Evolutionary conservation across 768 basidiomycete species (phyloP).

Genomic region (Ramaria sp.): DNA sequence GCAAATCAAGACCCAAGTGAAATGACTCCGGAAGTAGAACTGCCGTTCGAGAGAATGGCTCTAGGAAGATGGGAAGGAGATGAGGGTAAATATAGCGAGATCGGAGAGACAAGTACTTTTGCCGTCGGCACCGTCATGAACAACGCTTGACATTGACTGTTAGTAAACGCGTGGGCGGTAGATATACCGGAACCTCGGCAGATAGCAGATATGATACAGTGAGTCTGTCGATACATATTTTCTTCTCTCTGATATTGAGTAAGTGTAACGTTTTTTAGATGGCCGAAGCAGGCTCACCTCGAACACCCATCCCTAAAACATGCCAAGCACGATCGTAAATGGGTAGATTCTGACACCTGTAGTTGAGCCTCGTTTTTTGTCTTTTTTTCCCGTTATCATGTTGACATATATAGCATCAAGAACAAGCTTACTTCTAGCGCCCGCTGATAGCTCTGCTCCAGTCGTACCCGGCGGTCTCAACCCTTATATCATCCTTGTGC

Average conservation of each 20-base stretch:
- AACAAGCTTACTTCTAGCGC: slow-evolving; percentile 11
- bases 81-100: slow-evolving; percentile 52
- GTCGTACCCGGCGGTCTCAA: slow-evolving; percentile 35
- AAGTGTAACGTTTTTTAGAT: slow-evolving; percentile 29
- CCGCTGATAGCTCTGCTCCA: slow-evolving; percentile 33
- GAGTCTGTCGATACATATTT: background rate
- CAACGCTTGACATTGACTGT: background rate
- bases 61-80: slow-evolving; percentile 36
- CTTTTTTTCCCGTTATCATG: no score
- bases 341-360: background rate
- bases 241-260: background rate
- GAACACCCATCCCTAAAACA: slow-evolving; percentile 56
- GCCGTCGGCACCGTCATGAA: background rate
- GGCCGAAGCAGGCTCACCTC: slow-evolving; percentile 52
- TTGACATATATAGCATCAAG: background rate
- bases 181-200: slow-evolving; percentile 54
- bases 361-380: background rate
- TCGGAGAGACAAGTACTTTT: slow-evolving; percentile 40
- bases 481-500: slow-evolving; percentile 56
- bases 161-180: slow-evolving; percentile 70
- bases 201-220: slow-evolving; percentile 53
- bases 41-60: slow-evolving; percentile 59
- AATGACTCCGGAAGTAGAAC: slow-evolving; percentile 40
- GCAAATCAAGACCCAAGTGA: slow-evolving; percentile 31
- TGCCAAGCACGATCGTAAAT: slow-evolving; percentile 65